A percentile compares a stretch with the other conserved stretches of the same genome.
Evolutionary conservation across 2,329 filamentous ascomycete genomes (phyloP).

Genomic region (Fusarium compactum): DNA sequence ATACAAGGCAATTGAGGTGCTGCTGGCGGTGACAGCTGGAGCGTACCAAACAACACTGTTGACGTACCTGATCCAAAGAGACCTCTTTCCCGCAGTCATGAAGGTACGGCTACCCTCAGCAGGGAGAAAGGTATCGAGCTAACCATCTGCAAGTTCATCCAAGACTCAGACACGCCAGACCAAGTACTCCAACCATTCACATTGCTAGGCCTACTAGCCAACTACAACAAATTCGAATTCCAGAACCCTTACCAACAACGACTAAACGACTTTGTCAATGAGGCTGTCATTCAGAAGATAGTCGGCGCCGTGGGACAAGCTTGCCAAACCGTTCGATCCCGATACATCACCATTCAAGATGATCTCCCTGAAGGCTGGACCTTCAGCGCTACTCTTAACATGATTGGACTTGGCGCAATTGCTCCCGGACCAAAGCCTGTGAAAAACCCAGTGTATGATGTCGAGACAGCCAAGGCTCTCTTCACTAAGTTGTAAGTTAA

Average conservation of each 20-base stretch:
- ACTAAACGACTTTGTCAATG: constrained; percentile 95
- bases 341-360: constrained; percentile 88
- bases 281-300: constrained; percentile 85
- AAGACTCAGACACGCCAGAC: constrained; percentile 76
- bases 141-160: constrained; percentile 72
- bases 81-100: constrained; percentile 94
- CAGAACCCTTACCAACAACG: constrained; percentile 95
- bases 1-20: constrained; percentile 82
- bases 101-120: constrained; percentile 70
- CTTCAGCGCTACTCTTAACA: constrained; percentile 80
- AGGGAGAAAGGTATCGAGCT: not conserved
- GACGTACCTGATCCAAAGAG: constrained; percentile 94
- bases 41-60: constrained; percentile 95
- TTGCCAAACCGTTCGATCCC: constrained; percentile 74
- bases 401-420: constrained; percentile 85
- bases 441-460: constrained; percentile 70
- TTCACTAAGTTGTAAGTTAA: constrained; percentile 80
- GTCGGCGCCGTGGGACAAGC: constrained; percentile 80
- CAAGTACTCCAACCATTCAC: constrained; percentile 80
- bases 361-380: constrained; percentile 93
- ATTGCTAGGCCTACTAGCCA: constrained; percentile 87
- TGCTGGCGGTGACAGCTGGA: constrained; percentile 88
- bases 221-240: constrained; percentile 99
- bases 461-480: constrained; percentile 83
- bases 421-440: constrained; percentile 74